Evolutionary conservation across 2,329 filamentous ascomycete species (phyloP), one percentile per base, ranked within the genome.

Genomic region (Calonectria hawksworthii): DNA sequence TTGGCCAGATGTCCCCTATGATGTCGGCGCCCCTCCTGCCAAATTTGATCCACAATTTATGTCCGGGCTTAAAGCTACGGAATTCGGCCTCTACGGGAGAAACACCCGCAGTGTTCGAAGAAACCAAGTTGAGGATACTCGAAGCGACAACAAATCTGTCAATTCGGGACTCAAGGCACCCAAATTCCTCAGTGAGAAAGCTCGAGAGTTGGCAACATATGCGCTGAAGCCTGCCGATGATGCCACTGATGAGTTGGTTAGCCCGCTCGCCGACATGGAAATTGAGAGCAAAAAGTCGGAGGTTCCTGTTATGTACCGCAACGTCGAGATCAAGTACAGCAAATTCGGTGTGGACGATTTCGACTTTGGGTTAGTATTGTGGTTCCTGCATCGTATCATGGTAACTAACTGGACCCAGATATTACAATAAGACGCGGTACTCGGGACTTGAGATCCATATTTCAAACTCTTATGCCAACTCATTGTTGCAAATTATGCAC

Each of bases 331-430:
- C 86, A 98, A 98, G 84, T 99, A 99, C 87, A 98, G 96, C 89
- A 98, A 96, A 83, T 99, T 98, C 84, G 97, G 97, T 26, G 96
- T 99, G n/a, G 96, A 99, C 81, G 98, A 99, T 84, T 99, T 99
- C 84, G 97, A 99, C 84, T 99, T 99, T 86, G 94, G 94, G 93
- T 95, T 14, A 51, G 34, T 26, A n/a, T 32, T 76, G 63, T 14
- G 16, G 21, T 61, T 73, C 68, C 10, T 36, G 1, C 36, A 16
- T 65, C 26, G 9, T 18, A n/a, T 34, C 1, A 28, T 8, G 23
- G 34, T 64, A n/a, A 52, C 81, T 83, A 32, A 83, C 72, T 23
- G 28, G 11, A 18, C 16, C 5, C 77, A 95, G 95, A 72, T 99
- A 95, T 84, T 99, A 98, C 88, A 99, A 99, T 85, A 96, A 95